Conservation (phyloP, 2,329 filamentous ascomycete species). For the Aurifilum marmelostoma region DNA sequence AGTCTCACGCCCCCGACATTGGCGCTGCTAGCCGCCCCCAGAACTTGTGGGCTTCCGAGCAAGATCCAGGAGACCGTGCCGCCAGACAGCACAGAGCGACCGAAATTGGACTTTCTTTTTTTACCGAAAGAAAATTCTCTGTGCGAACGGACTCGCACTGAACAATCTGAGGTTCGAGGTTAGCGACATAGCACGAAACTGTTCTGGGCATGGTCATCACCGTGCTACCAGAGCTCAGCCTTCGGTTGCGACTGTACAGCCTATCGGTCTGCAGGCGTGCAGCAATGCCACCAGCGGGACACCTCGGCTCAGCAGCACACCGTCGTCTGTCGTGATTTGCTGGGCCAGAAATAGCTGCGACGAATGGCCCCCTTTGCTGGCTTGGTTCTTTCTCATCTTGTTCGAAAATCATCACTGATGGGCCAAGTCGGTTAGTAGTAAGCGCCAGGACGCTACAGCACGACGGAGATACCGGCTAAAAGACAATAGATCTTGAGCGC, state of each 20-base stretch:
- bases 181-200: not conserved
- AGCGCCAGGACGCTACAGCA: not conserved
- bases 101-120: constrained; percentile 5
- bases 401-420: not conserved
- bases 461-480: not conserved
- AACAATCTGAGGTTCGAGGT: not conserved
- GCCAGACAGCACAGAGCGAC: not conserved
- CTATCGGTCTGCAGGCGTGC: not conserved
- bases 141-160: not conserved
- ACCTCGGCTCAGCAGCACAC: not conserved
- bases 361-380: not conserved
- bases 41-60: not conserved
- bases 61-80: not conserved
- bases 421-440: not conserved
- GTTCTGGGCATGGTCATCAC: not conserved
- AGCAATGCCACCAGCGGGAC: not conserved
- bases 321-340: not conserved
- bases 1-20: constrained; percentile 15
- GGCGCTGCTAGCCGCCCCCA: constrained; percentile 3
- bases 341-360: constrained; percentile 9
- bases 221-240: constrained; percentile 1
- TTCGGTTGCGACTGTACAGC: not conserved
- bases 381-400: not conserved
- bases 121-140: not conserved
- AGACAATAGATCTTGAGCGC: not conserved